Evolutionary conservation across 2,329 filamentous ascomycete genomes (phyloP).

Genomic region (Berkeleyomyces basicola): DNA sequence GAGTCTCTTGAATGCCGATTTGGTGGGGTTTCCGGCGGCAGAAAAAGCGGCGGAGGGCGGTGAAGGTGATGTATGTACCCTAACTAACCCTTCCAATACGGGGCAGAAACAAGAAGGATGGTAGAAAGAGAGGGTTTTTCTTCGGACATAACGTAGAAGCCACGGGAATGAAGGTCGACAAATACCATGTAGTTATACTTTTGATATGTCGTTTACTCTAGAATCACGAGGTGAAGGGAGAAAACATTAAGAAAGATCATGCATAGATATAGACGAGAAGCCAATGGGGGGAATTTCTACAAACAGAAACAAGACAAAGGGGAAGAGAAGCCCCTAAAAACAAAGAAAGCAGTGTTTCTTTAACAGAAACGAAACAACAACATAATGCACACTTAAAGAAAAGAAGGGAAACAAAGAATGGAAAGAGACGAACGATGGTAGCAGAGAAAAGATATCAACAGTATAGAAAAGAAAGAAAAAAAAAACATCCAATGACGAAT

Average conservation of each 20-base stretch:
- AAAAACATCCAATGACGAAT: constrained; percentile 7
- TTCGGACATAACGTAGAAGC: neutral
- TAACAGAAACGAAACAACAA: constrained; percentile 2
- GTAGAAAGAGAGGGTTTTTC: neutral
- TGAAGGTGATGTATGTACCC: neutral
- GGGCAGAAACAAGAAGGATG: neutral
- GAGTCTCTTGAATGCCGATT: neutral
- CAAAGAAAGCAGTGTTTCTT: neutral
- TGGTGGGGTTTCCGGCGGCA: neutral
- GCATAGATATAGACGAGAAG: neutral
- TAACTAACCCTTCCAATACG: neutral
- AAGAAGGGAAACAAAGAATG: constrained; percentile 9
- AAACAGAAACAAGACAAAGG: neutral
- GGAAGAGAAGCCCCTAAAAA: neutral
- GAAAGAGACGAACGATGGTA: constrained; percentile 11
- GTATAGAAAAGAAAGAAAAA: constrained; percentile 3
- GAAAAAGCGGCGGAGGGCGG: neutral
- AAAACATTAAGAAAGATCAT: neutral
- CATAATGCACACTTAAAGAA: constrained; percentile 14
- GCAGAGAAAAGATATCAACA: constrained; percentile 6
- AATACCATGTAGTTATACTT: neutral
- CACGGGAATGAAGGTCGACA: neutral
- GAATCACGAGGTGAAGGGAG: neutral
- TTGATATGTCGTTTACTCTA: neutral
- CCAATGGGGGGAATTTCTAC: neutral